Percentiles rank a stretch among this genome's conserved stretches.
Evolutionary conservation across 768 basidiomycete species (phyloP).

Genomic region (Xerocomellus chrysenteron): DNA sequence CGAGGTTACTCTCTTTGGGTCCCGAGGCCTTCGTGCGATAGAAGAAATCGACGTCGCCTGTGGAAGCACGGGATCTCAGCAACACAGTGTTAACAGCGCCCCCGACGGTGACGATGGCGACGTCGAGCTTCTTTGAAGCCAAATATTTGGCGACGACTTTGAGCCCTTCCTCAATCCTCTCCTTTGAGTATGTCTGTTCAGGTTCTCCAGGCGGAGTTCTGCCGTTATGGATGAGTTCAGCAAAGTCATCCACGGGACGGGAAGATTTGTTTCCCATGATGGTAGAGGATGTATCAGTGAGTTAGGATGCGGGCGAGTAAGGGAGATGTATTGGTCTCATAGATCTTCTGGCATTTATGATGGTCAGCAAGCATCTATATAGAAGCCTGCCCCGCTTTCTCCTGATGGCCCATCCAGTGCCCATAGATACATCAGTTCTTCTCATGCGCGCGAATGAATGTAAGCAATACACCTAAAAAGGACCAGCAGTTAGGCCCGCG

Average conservation of each 20-base stretch:
- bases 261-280: conserved; percentile 5
- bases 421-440: too few species aligned
- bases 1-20: not conserved
- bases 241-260: not conserved
- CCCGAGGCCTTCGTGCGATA: conserved; percentile 3
- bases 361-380: not conserved
- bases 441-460: too few species aligned
- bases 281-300: not conserved
- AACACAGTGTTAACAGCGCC: conserved; percentile 11
- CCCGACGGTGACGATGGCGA: conserved; percentile 9
- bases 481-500: too few species aligned
- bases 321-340: not conserved
- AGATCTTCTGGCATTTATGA: not conserved
- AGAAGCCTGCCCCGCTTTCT: too few species aligned
- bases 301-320: not conserved
- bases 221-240: not conserved
- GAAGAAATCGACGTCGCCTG: conserved; percentile 14
- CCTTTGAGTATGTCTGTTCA: conserved; percentile 7
- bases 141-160: conserved; percentile 2
- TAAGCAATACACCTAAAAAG: too few species aligned
- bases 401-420: too few species aligned
- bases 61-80: conserved; percentile 5
- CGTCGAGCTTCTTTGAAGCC: not conserved
- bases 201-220: not conserved
- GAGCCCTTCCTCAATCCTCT: conserved; percentile 2